Evolutionary conservation across 176 grass and related monocot species (phyloP).

Genomic region (Hordeum marinum): DNA sequence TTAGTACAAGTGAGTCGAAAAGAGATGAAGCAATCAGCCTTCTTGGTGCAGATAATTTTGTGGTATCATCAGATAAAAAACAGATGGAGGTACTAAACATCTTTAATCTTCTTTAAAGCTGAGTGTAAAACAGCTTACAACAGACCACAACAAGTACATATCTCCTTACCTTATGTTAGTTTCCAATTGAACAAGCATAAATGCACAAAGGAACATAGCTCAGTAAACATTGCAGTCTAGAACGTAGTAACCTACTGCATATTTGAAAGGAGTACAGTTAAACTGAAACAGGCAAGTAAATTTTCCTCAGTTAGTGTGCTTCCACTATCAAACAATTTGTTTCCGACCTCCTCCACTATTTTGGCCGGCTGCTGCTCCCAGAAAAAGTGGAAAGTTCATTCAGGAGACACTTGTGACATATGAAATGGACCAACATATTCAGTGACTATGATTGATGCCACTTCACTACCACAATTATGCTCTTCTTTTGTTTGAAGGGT

Average conservation of each 20-base stretch:
- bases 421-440: neutral
- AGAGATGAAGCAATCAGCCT: slow-evolving; percentile 66
- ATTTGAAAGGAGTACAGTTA: neutral
- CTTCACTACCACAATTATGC: neutral
- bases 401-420: neutral
- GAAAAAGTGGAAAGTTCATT: neutral
- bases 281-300: neutral
- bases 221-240: neutral
- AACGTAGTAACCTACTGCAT: neutral
- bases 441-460: neutral
- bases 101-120: neutral
- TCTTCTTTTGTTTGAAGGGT: neutral
- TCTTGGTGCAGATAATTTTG: slow-evolving; percentile 72
- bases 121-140: neutral
- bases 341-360: neutral
- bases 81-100: slow-evolving; percentile 57
- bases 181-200: neutral
- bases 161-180: neutral
- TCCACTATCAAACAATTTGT: neutral
- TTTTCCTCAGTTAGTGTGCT: neutral
- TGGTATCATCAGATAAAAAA: slow-evolving; percentile 56
- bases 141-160: neutral
- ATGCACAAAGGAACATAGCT: neutral
- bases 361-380: neutral
- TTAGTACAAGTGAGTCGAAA: slow-evolving; percentile 75